Base-by-base conservation (phyloP, 1,139 yeast species). In the Sugiyamaella sp. region DNA sequence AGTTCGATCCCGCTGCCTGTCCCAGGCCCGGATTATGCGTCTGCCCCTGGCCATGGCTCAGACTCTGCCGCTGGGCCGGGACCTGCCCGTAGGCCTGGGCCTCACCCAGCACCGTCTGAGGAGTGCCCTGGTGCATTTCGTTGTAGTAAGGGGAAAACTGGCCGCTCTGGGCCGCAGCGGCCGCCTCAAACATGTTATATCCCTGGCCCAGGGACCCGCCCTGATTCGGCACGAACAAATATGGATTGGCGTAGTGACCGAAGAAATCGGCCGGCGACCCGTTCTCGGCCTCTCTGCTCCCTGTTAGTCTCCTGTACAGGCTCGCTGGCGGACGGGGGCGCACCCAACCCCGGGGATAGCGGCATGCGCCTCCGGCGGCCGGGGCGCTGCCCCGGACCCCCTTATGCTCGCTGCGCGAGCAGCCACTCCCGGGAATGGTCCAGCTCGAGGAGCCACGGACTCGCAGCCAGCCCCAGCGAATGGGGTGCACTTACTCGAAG, bases 181-280 rank as follows among this genome's bases (percentile, higher is more conserved):
- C 17, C 32, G 14, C 35, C n/a, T 46, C 50, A 37, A 46, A 46
- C 41, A 35, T 44, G 20, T 21, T 27, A 25, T 43, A 43, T 12
- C 37, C 46, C 21, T 43, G 46, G 38, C 32, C 32, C 38, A 43
- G 20, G 27, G 46, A 19, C 25, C 46, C 46, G 24, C 46, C 38
- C 21, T 43, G 46, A 19, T 29, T 43, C 6, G 27, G 16, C 5
- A 21, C 21, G 27, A 37, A 46, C 10, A 46, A 16, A n/a, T 39
- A 38, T 17, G 50, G 50, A 21, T 46, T 54, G 19, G 63, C 50
- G 45, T 63, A 63, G 48, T 63, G 66, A 19, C 66, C 66, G 42
- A 63, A 57, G 49, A 63, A 63, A 46, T 62, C 65, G 19, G 56
- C 63, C 2, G 66, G 64, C 2, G 65, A 55, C 20, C 54, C 53